Evolutionary conservation across 371 early-diverging fungal species (phyloP).

Genomic region (Mortierella sp.): DNA sequence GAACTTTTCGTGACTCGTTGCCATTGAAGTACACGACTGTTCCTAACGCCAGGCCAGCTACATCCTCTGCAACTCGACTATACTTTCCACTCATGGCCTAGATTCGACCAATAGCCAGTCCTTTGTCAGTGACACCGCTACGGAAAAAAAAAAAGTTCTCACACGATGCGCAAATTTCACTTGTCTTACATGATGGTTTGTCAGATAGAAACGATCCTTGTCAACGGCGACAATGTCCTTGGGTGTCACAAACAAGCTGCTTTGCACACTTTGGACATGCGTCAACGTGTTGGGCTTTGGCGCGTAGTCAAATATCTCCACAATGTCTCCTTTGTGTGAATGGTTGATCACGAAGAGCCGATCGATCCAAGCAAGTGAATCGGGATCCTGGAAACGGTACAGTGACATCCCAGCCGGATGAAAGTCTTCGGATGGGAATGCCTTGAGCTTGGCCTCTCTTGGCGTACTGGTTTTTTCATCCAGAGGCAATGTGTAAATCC

Average conservation of each 20-base stretch:
- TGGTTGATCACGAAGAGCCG: conserved; percentile 53
- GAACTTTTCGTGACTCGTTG: conserved; percentile 22
- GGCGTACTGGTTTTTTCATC: conserved; percentile 19
- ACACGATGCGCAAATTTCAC: neutral
- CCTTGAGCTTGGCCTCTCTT: conserved; percentile 23
- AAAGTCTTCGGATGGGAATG: conserved; percentile 29
- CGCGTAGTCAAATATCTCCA: conserved; percentile 47
- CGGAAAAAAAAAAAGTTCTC: too few relatives aligned
- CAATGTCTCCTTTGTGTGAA: conserved; percentile 42
- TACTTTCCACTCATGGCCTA: conserved; percentile 33
- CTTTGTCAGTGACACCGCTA: neutral
- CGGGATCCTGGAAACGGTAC: conserved; percentile 21
- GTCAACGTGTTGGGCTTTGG: conserved; percentile 18
- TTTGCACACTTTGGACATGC: conserved; percentile 30
- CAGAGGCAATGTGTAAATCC: conserved; percentile 38
- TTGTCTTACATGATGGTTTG: conserved; percentile 43
- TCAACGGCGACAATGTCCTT: conserved; percentile 44
- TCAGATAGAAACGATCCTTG: conserved; percentile 41
- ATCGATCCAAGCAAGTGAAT: conserved; percentile 15
- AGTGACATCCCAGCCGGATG: conserved; percentile 50
- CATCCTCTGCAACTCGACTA: conserved; percentile 36
- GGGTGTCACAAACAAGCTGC: conserved; percentile 35
- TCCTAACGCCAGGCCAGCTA: conserved; percentile 30
- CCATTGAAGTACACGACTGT: conserved; percentile 49
- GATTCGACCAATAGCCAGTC: neutral